phyloP scores from a whole-genome alignment of 169 alveolate genomes.

The Eimeria sp. region DNA sequence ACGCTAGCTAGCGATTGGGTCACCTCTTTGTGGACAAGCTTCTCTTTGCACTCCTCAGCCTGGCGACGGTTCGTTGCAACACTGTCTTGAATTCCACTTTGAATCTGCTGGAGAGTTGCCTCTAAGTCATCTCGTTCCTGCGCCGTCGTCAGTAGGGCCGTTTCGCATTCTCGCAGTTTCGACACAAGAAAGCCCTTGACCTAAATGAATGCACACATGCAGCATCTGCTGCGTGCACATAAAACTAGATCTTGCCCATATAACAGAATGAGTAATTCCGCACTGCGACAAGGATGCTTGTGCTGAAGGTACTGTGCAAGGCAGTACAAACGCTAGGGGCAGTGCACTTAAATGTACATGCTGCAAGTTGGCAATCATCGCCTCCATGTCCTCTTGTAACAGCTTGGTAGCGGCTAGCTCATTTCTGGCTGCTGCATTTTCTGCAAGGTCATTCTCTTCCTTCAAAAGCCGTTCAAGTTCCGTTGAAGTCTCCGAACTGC shows the following conservation, averaged over 20 bases:
- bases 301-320: not conserved
- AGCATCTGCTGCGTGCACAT: not conserved
- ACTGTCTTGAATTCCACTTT: constrained; percentile 68
- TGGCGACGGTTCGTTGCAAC: constrained; percentile 31
- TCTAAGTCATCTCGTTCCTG: constrained; percentile 79
- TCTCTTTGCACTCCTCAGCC: not conserved
- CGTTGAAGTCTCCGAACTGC: constrained; percentile 18
- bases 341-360: not conserved
- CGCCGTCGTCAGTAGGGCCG: constrained; percentile 82
- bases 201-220: not conserved
- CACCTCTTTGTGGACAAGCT: constrained; percentile 21
- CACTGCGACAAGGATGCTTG: too few species aligned
- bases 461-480: constrained; percentile 76
- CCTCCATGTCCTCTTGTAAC: constrained; percentile 80
- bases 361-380: constrained; percentile 73
- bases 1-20: not conserved
- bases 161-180: constrained; percentile 82
- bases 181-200: constrained; percentile 76
- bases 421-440: constrained; percentile 23
- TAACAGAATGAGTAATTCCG: too few species aligned
- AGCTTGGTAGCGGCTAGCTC: not conserved
- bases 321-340: not conserved
- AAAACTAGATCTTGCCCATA: not conserved
- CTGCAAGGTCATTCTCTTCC: constrained; percentile 27
- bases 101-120: constrained; percentile 66